A percentile compares a stretch with the other conserved stretches of the same genome.
These are phyloP conservation scores for Cucumis hystrix DNA, from an alignment of 306 rosid genomes.

Conservation along the genomic window DNA sequence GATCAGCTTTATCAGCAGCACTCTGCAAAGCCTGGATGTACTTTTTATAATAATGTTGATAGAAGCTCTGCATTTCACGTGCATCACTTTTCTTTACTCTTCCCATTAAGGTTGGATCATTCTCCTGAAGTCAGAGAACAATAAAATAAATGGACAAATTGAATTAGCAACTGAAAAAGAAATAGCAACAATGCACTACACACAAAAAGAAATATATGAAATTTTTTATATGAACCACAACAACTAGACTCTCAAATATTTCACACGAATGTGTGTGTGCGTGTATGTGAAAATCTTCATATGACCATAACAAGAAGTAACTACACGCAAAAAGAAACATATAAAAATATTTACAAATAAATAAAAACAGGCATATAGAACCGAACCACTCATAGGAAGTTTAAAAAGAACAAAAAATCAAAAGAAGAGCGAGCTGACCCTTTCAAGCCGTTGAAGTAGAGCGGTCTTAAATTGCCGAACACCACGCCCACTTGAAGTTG, in stretches of 20 bases:
- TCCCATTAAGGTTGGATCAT: conserved; percentile 92
- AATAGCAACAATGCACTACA: not conserved
- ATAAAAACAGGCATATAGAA: not conserved
- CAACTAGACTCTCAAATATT: too few relatives aligned
- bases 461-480: conserved; percentile 96
- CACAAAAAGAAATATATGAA: not conserved
- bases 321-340: too few relatives aligned
- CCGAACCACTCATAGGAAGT: not conserved
- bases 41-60: conserved; percentile 92
- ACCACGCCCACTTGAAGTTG: conserved; percentile 95
- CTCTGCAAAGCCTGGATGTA: conserved; percentile 90
- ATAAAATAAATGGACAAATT: conserved; percentile 5
- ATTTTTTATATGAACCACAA: too few relatives aligned
- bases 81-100: conserved; percentile 96
- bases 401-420: not conserved
- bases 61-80: conserved; percentile 99
- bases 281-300: too few relatives aligned
- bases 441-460: conserved; percentile 89
- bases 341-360: not conserved
- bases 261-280: too few relatives aligned
- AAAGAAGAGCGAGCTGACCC: conserved; percentile 33
- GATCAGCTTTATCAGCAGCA: conserved; percentile 95
- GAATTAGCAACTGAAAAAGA: not conserved
- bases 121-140: conserved; percentile 38
- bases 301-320: too few relatives aligned